Conservation (phyloP, 163 green algal genomes). For the Chlorella variabilis region DNA sequence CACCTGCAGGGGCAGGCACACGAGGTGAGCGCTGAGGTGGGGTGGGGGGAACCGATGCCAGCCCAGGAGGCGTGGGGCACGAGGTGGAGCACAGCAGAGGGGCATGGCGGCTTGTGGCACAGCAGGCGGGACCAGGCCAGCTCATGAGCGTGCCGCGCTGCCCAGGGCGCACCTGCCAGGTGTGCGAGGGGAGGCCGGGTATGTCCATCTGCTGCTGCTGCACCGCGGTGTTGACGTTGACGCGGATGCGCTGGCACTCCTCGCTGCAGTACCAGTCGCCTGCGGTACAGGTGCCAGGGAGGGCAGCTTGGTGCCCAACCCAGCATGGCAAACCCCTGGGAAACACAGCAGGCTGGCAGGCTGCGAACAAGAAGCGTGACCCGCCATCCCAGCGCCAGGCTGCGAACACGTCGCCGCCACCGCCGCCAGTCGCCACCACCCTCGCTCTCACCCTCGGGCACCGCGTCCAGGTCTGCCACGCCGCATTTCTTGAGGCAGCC, state of each 20-base stretch:
- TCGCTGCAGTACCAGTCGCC: slow-evolving; percentile 82
- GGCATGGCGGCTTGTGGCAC: no score
- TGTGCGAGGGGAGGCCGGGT: slow-evolving; percentile 26
- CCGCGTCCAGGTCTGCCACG: slow-evolving; percentile 39
- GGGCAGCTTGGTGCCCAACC: no score
- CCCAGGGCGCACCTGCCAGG: slow-evolving; percentile 25
- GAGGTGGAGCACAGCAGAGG: no score
- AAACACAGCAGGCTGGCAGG: no score
- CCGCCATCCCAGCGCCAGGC: no score
- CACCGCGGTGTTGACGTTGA: slow-evolving; percentile 50
- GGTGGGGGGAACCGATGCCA: background rate
- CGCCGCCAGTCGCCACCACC: no score
- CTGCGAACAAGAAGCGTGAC: no score
- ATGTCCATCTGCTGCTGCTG: slow-evolving; percentile 50
- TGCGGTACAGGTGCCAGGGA: background rate
- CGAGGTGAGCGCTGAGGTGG: no score
- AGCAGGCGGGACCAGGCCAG: background rate
- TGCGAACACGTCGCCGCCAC: no score
- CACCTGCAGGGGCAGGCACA: slow-evolving; percentile 56
- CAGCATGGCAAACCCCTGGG: no score
- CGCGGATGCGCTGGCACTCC: slow-evolving; percentile 65
- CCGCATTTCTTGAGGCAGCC: slow-evolving; percentile 60
- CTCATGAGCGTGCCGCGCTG: background rate
- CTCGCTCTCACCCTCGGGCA: slow-evolving; percentile 67
- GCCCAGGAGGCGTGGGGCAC: no score